These are phyloP conservation scores for Yamadazyma spencermartinsiae DNA, from an alignment of 1,139 yeast genomes.

Conservation along the genomic window DNA sequence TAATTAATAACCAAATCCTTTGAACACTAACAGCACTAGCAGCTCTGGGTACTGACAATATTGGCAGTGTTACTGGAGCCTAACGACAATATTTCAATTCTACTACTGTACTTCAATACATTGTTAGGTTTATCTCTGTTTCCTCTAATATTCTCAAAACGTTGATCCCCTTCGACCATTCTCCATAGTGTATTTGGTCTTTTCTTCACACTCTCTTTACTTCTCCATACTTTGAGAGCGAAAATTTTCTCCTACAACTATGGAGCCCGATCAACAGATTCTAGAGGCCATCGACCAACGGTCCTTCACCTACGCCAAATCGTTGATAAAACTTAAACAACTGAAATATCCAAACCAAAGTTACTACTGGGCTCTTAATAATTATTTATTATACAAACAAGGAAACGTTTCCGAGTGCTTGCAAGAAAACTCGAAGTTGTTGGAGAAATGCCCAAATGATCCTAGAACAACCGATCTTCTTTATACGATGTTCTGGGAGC, in stretches of 20 bases:
- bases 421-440: conserved; percentile 39
- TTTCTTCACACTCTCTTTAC: too few relatives aligned
- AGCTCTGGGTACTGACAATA: too few relatives aligned
- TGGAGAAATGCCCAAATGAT: conserved; percentile 53
- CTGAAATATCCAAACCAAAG: conserved; percentile 56
- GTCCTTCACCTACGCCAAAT: conserved; percentile 53
- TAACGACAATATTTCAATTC: too few relatives aligned
- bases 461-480: conserved; percentile 52
- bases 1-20: too few relatives aligned
- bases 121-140: too few relatives aligned
- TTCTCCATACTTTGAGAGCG: too few relatives aligned
- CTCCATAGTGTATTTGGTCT: too few relatives aligned
- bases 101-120: too few relatives aligned
- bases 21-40: too few relatives aligned
- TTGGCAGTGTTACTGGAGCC: too few relatives aligned
- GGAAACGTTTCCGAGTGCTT: conserved; percentile 49
- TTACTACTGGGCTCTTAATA: conserved; percentile 53
- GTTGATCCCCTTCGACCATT: too few relatives aligned
- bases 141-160: too few relatives aligned
- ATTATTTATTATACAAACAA: conserved; percentile 40
- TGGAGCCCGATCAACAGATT: conserved; percentile 19
- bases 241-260: not conserved
- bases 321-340: conserved; percentile 49
- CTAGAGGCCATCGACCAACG: conserved; percentile 54
- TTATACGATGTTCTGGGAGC: conserved; percentile 33